Evolutionary conservation across 768 basidiomycete genomes (phyloP), one percentile per base, ranked within the genome.

Genomic region (Tricholoma terreum): DNA sequence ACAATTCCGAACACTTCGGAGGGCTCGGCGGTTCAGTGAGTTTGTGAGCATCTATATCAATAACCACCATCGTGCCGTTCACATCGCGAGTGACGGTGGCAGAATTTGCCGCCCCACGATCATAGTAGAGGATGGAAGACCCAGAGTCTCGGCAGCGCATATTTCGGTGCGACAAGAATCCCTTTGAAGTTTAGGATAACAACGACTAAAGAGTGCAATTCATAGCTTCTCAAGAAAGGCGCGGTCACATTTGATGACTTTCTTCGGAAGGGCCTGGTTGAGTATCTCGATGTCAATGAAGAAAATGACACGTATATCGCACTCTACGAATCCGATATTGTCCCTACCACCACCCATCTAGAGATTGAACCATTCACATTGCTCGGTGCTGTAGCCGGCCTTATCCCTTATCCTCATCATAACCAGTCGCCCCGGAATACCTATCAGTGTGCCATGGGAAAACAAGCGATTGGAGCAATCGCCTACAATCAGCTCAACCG

Each of bases 391-490:
- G 97, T 99, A 49, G 97, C 97, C 4, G 97, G 97, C 46, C 84
- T 99, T 24, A 99, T 99, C 67, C 97, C 97, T 11, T 99, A 99
- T 69, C 97, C 97, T 1, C 97, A 99, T 69, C 97, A 99, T 71
- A 99, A 99, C 67, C 97, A 99, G 68, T 98, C 97, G 4, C 97
- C 97, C 2, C 89, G 97, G 54, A 99, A 99, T 67, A 99, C 97
- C 9, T 99, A 99, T 70, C 96, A 99, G 77, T 99, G 96, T 67
- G 96, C 96, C 55, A 99, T 99, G 96, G 96, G 97, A 54, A 99
- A 99, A 77, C 97, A 99, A 78, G 96, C 97, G 2, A 99, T 99
- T 61, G 97, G 97, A 19, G 95, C 95, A 11, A 99, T 99, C 59
- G 96, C 88, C 0, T 97, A 95, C 74, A 99, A 98, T 71, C 97